These are phyloP conservation scores for Pythium phragmitis DNA, from an alignment of 352 stramenopile genomes.

Conservation along the genomic window DNA sequence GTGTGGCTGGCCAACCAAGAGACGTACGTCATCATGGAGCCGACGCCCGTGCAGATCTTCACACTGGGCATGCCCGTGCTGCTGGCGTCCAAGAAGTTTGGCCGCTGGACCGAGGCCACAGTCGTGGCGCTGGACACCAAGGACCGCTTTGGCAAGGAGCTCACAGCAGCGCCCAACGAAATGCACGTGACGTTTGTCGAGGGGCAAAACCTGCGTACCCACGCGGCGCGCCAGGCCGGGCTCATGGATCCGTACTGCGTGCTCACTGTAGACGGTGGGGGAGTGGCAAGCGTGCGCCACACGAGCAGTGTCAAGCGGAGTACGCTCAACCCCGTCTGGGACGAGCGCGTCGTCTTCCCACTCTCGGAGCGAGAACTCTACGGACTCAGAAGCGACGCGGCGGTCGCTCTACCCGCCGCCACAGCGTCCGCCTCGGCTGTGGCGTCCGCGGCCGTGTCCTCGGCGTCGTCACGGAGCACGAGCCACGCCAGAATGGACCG, in stretches of 20 bases:
- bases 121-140: conserved; percentile 40
- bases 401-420: background rate
- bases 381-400: conserved; percentile 2
- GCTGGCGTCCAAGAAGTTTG: conserved; percentile 49
- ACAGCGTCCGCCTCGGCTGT: background rate
- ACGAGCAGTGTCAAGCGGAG: conserved; percentile 39
- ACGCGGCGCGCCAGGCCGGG: conserved; percentile 30
- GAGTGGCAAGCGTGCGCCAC: conserved; percentile 31
- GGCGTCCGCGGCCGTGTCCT: conserved; percentile 8
- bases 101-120: conserved; percentile 45
- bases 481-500: conserved; percentile 19
- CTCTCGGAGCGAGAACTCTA: conserved; percentile 33
- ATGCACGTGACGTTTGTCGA: conserved; percentile 56
- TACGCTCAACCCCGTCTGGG: conserved; percentile 39
- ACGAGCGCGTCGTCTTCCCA: conserved; percentile 33
- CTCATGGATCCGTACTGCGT: conserved; percentile 58
- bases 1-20: conserved; percentile 50
- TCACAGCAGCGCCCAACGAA: conserved; percentile 40
- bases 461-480: conserved; percentile 19
- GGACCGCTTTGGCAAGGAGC: conserved; percentile 42
- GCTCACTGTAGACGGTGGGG: conserved; percentile 29
- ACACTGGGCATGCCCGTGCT: conserved; percentile 48
- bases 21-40: conserved; percentile 44
- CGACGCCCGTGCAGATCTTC: conserved; percentile 50
- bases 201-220: conserved; percentile 44